These are phyloP conservation scores for Sporothrix mexicana DNA, from an alignment of 2,329 filamentous ascomycete genomes.

Conservation along the genomic window DNA sequence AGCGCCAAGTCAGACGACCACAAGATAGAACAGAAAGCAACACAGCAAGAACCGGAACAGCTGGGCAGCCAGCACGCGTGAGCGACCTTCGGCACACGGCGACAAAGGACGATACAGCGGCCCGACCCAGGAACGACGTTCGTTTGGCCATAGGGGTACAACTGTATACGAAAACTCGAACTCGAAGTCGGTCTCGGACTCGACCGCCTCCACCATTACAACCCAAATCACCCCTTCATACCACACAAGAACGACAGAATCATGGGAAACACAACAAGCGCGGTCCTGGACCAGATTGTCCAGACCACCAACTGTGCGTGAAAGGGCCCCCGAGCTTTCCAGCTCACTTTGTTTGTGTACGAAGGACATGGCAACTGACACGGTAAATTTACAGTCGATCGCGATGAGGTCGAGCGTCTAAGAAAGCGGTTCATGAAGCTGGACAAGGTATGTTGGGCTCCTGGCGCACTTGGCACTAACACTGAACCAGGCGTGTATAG, in stretches of 20 bases:
- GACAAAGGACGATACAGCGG: not conserved
- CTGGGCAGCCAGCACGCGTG: conserved; percentile 24
- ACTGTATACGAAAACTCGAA: too few species aligned
- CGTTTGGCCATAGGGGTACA: too few species aligned
- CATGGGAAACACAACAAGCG: conserved; percentile 73
- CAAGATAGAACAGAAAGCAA: not conserved
- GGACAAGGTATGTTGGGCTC: conserved; percentile 74
- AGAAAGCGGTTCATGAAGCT: conserved; percentile 99
- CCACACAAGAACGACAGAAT: conserved; percentile 32
- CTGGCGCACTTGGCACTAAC: not conserved
- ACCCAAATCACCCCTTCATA: not conserved
- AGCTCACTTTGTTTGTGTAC: not conserved
- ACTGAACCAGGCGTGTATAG: too few species aligned
- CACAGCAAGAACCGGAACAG: not conserved
- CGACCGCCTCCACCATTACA: not conserved
- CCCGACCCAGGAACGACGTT: not conserved
- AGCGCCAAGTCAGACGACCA: not conserved
- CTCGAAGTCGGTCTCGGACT: not conserved
- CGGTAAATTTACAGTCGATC: conserved; percentile 73
- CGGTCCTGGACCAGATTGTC: conserved; percentile 92
- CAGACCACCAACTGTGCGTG: conserved; percentile 88
- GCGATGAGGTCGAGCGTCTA: conserved; percentile 93
- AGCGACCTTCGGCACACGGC: not conserved
- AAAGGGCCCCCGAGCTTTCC: not conserved
- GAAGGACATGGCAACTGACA: conserved; percentile 6